Conservation (phyloP, 257 asterid species). For the Solanum paucissectum region DNA sequence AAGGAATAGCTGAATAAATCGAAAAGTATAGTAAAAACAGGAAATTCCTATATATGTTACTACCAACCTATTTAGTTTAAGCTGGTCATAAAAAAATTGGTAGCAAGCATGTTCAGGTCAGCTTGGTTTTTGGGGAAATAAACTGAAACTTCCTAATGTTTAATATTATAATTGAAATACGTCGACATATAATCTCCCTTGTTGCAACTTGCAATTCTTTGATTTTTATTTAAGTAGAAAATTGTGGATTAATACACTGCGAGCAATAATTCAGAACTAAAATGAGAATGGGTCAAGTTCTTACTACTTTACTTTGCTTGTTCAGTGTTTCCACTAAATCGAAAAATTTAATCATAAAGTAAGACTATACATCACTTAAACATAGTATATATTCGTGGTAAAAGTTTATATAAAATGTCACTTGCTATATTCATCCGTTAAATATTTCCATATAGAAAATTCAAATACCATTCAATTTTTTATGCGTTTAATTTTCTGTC, state of each 20-base stretch:
- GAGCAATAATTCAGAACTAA: not conserved
- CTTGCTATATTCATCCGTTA: not conserved
- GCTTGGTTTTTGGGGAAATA: not conserved
- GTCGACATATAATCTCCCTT: not conserved
- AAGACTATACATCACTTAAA: not conserved
- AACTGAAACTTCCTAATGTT: not conserved
- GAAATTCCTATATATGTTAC: not conserved
- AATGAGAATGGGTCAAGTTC: not conserved
- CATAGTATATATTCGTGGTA: not conserved
- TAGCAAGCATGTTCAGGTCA: not conserved
- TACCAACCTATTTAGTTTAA: not conserved
- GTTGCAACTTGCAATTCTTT: not conserved
- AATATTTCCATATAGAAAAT: not conserved
- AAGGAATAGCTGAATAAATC: not conserved
- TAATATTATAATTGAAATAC: not conserved
- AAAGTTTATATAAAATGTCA: not conserved
- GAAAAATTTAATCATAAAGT: not conserved
- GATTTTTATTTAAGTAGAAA: not conserved
- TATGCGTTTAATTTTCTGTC: not conserved
- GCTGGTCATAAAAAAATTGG: not conserved
- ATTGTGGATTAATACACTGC: not conserved
- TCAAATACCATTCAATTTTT: not conserved
- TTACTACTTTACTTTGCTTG: no score
- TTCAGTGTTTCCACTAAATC: not conserved
- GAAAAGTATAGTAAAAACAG: not conserved